These are phyloP conservation scores for Sicyos edulis DNA, from an alignment of 306 rosid species.

Conservation along the genomic window DNA sequence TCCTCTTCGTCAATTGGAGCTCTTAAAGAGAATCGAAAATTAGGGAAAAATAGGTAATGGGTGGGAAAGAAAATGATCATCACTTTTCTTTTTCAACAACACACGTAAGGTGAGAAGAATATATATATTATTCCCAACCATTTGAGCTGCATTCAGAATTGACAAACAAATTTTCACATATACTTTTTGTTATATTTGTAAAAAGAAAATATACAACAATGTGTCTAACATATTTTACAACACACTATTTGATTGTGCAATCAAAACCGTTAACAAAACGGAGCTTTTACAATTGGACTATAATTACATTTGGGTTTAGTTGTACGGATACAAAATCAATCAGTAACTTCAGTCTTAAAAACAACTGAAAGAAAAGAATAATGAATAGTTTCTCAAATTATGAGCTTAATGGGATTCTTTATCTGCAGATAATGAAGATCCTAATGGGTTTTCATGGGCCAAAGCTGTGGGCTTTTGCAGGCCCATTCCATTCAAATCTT, in stretches of 20 bases:
- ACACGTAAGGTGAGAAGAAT: too few relatives aligned
- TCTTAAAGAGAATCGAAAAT: too few relatives aligned
- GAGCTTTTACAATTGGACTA: background rate
- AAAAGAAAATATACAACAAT: background rate
- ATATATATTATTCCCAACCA: too few relatives aligned
- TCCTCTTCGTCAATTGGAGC: too few relatives aligned
- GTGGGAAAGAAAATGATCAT: too few relatives aligned
- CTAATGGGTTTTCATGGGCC: background rate
- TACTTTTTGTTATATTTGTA: too few relatives aligned
- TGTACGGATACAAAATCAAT: background rate
- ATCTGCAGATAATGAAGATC: conserved; percentile 1
- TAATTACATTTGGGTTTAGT: conserved; percentile 14
- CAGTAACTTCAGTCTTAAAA: background rate
- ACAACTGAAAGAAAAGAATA: background rate
- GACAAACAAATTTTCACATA: too few relatives aligned
- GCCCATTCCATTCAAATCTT: conserved; percentile 5
- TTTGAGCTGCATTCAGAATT: too few relatives aligned
- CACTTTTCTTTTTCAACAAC: too few relatives aligned
- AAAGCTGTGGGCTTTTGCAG: conserved; percentile 3
- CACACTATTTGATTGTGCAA: background rate
- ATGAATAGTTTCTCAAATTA: background rate
- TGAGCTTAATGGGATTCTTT: conserved; percentile 2
- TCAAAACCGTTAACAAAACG: background rate
- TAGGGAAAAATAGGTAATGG: too few relatives aligned
- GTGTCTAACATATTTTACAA: background rate